These are phyloP conservation scores for Lasiodiplodia sp. DNA, from an alignment of 2,329 filamentous ascomycete genomes.

Conservation along the genomic window DNA sequence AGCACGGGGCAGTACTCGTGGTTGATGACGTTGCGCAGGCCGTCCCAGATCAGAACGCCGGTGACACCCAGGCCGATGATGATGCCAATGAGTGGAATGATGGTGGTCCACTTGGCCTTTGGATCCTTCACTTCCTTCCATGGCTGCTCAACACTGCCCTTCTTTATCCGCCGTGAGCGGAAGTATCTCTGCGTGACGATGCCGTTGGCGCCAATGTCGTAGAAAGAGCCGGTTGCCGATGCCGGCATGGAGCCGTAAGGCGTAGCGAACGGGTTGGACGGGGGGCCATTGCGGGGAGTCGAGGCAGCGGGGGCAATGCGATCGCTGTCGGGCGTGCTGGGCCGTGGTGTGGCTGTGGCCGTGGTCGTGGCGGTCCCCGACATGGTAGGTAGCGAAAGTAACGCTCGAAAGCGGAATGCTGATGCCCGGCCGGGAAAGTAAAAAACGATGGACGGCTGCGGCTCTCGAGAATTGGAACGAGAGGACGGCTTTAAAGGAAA, in stretches of 20 bases:
- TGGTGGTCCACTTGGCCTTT: conserved; percentile 86
- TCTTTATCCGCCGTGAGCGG: conserved; percentile 74
- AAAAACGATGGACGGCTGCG: background rate
- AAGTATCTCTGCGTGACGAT: conserved; percentile 62
- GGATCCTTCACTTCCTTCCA: conserved; percentile 78
- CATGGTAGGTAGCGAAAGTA: conserved; percentile 18
- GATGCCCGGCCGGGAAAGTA: background rate
- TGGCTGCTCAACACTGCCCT: conserved; percentile 76
- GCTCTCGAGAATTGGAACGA: background rate
- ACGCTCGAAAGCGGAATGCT: background rate
- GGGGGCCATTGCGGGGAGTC: conserved; percentile 21
- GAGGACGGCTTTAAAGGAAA: conserved; percentile 1
- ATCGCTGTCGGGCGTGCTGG: conserved; percentile 50
- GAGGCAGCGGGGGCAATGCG: conserved; percentile 38
- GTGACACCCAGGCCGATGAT: conserved; percentile 71
- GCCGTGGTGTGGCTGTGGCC: conserved; percentile 45
- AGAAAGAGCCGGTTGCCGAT: conserved; percentile 49
- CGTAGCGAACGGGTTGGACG: conserved; percentile 43
- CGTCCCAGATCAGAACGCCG: conserved; percentile 78
- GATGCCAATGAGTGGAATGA: conserved; percentile 77
- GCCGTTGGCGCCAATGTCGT: conserved; percentile 43
- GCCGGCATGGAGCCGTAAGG: conserved; percentile 54
- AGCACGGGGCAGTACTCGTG: conserved; percentile 76
- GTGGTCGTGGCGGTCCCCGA: conserved; percentile 33
- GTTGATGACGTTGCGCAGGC: conserved; percentile 72